Percentiles rank a stretch among this genome's conserved stretches.
These are phyloP conservation scores for Sporisorium graminicola DNA, from an alignment of 1,284 basidiomycete genomes.

Conservation along the genomic window DNA sequence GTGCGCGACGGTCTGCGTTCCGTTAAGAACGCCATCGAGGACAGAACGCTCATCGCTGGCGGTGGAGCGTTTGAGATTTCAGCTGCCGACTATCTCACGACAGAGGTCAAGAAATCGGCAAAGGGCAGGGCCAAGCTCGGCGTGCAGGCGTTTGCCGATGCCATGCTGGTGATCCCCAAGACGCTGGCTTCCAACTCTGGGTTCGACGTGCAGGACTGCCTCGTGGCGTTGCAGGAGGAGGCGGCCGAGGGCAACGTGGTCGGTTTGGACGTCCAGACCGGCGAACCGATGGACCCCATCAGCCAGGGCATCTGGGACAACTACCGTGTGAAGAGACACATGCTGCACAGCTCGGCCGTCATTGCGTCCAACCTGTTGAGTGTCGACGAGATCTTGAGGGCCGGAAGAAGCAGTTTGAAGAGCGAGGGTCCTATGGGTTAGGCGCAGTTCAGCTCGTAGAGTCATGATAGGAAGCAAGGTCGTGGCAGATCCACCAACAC, in stretches of 20 bases:
- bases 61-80: constrained; percentile 97
- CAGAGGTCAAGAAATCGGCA: constrained; percentile 83
- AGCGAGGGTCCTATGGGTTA: constrained; percentile 57
- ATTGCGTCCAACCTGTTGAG: constrained; percentile 96
- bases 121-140: constrained; percentile 98
- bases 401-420: constrained; percentile 74
- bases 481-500: no score
- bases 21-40: constrained; percentile 97
- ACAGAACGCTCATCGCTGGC: constrained; percentile 87
- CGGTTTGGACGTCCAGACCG: constrained; percentile 90
- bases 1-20: constrained; percentile 94
- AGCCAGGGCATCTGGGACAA: constrained; percentile 99
- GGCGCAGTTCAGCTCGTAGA: neutral
- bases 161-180: constrained; percentile 87
- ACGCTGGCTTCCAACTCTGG: constrained; percentile 96
- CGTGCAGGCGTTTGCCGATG: constrained; percentile 96
- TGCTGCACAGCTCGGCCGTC: constrained; percentile 96
- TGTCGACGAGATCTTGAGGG: constrained; percentile 94
- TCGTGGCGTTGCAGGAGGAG: constrained; percentile 93
- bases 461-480: neutral
- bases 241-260: constrained; percentile 81
- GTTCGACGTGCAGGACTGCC: constrained; percentile 95
- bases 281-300: constrained; percentile 95
- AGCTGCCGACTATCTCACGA: constrained; percentile 83
- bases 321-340: constrained; percentile 97